phyloP scores from a whole-genome alignment of 176 grass and related monocot species.

The Ensete ventricosum region DNA sequence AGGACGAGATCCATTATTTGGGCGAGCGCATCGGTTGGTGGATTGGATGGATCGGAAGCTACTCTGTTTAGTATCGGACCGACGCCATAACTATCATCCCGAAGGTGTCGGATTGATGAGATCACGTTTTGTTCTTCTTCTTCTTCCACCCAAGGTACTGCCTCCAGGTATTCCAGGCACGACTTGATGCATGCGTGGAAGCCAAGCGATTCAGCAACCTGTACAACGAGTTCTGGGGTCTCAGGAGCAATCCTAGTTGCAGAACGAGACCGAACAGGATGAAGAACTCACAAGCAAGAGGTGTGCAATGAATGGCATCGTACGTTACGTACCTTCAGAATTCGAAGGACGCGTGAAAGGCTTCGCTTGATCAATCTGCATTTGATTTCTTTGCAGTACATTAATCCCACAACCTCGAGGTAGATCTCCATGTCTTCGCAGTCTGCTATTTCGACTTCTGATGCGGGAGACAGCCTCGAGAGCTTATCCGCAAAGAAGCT shows the following conservation, averaged over 20 bases:
- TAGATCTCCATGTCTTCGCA: constrained; percentile 92
- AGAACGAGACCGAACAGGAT: not conserved
- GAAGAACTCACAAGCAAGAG: not conserved
- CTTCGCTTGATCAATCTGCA: constrained; percentile 68
- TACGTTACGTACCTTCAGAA: constrained; percentile 49
- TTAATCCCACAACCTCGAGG: constrained; percentile 84
- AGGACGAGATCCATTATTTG: constrained; percentile 68
- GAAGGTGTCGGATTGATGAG: constrained; percentile 41
- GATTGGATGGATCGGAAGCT: constrained; percentile 33
- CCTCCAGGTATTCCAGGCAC: constrained; percentile 72
- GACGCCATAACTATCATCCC: constrained; percentile 29
- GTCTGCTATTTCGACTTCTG: constrained; percentile 47
- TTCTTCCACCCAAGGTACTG: constrained; percentile 71
- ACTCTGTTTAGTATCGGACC: constrained; percentile 53
- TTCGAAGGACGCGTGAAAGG: constrained; percentile 59
- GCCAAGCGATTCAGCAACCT: constrained; percentile 56
- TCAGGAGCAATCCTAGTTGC: not conserved
- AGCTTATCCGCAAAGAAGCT: constrained; percentile 49
- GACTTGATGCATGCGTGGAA: constrained; percentile 51
- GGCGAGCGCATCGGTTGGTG: constrained; percentile 40
- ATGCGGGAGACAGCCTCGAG: constrained; percentile 38
- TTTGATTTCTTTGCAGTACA: constrained; percentile 76
- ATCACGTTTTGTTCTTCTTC: constrained; percentile 58
- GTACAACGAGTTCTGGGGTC: constrained; percentile 4
- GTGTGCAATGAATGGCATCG: too few relatives aligned